Base-by-base conservation (phyloP, 495 filamentous ascomycete species). In the Penicillium antarcticum region DNA sequence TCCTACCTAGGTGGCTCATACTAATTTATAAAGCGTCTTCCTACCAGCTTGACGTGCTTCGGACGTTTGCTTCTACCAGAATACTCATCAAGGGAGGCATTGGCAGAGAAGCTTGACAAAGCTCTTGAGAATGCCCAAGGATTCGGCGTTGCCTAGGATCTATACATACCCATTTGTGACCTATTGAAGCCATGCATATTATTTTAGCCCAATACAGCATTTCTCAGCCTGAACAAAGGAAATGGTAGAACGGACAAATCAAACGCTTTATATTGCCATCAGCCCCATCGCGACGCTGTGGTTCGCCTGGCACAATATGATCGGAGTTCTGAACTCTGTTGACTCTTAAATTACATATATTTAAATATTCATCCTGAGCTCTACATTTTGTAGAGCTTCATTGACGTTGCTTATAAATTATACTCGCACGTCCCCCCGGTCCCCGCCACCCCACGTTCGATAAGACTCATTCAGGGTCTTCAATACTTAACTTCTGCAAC, bases 91-190 rank as follows among this genome's bases (percentile, higher is more conserved):
- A 78, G 74, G 60, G 81, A 85, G 50, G 81, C 87, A 47, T 58
- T 97, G 67, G 75, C 79, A 61, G 73, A 86, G 68, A 90, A 90
- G 66, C 70, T 98, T 53, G 74, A 73, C 29, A 81, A 89, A 74
- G 94, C 94, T 39, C 66, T 98, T 57, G 86, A 92, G 69, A 94
- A 96, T 68, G 82, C 85, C n/a, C 82, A 86, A 62, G 94, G 94
- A n/a, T 98, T 98, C 69, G 94, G 94, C 38, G 84, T 87, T 68
- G 76, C 75, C 38, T 81, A 49, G 17, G 24, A 34, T 55, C 34
- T 48, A 53, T 55, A 54, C 60, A 61, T 60, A 61, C 46, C 56
- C 61, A 42, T 50, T 40, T 46, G 40, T 44, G 11, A 14, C 32
- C 32, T 55, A 48, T 7, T 41, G 33, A 8, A 8, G 26, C 39